phyloP scores from a whole-genome alignment of 176 grass and related monocot genomes.

The Themeda triandra region DNA sequence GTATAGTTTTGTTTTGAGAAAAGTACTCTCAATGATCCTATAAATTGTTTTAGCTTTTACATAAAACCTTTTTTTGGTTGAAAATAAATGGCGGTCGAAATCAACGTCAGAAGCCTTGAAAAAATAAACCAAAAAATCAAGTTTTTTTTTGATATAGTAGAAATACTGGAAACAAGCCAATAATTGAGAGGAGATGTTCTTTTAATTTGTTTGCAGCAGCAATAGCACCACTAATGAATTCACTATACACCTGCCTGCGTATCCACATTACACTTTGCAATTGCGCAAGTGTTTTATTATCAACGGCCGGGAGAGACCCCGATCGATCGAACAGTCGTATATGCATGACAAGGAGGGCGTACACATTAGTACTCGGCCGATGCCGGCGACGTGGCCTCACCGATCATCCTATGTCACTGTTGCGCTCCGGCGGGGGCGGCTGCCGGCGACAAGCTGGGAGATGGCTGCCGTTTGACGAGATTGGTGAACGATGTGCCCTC shows the following conservation, averaged over 20 bases:
- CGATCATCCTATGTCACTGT: background rate
- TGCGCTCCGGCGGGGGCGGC: background rate
- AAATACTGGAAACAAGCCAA: background rate
- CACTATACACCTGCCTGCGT: background rate
- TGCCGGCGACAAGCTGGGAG: background rate
- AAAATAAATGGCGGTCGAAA: too few relatives aligned
- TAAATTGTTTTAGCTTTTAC: background rate
- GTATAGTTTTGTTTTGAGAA: background rate
- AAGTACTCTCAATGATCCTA: background rate
- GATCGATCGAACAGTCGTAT: background rate
- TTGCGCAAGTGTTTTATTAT: background rate
- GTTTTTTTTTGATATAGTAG: background rate
- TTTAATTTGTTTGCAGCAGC: background rate
- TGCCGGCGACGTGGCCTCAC: background rate
- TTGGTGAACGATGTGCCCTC: slow-evolving; percentile 40
- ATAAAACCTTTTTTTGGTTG: too few relatives aligned
- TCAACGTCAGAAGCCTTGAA: background rate
- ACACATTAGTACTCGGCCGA: background rate
- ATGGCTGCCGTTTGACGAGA: slow-evolving; percentile 34
- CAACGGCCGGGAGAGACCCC: background rate
- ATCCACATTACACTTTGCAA: background rate
- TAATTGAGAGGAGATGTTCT: background rate
- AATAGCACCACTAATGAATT: background rate
- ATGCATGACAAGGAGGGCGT: background rate
- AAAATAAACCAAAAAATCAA: background rate